Conservation (phyloP, 192 early-diverging fungal genomes). For the Kappamyces sp. region DNA sequence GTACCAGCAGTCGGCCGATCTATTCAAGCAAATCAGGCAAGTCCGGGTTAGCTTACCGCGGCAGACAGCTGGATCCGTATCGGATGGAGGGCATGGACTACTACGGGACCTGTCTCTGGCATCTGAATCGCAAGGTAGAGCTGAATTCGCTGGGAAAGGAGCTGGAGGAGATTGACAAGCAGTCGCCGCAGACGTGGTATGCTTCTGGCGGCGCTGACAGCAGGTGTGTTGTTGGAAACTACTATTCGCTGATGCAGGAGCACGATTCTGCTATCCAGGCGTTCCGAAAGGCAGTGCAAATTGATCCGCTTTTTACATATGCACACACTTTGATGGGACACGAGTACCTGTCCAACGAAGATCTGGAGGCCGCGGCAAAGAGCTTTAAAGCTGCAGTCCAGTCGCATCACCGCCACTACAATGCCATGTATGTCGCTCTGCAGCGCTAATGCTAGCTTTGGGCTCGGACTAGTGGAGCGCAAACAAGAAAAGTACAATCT, state of each 20-base stretch:
- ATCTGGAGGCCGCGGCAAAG: constrained; percentile 66
- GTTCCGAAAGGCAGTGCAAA: constrained; percentile 68
- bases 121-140: constrained; percentile 63
- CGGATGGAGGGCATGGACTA: constrained; percentile 75
- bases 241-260: constrained; percentile 60
- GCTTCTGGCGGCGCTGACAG: background rate
- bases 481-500: constrained; percentile 66
- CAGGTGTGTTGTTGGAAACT: constrained; percentile 40
- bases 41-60: background rate
- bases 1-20: constrained; percentile 6
- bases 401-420: constrained; percentile 71
- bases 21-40: background rate
- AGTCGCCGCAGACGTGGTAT: constrained; percentile 75
- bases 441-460: constrained; percentile 51
- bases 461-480: constrained; percentile 67
- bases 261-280: constrained; percentile 70
- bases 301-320: constrained; percentile 62
- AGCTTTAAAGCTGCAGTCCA: constrained; percentile 67
- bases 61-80: constrained; percentile 60
- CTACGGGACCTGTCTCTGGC: constrained; percentile 84
- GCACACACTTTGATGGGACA: constrained; percentile 82
- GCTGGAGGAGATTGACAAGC: constrained; percentile 58
- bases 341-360: constrained; percentile 69
- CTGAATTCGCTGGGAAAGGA: constrained; percentile 71
- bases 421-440: constrained; percentile 45